A percentile compares a stretch with the other conserved stretches of the same genome.
These are phyloP conservation scores for Emergomyces pasteurianus DNA, from an alignment of 2,329 filamentous ascomycete genomes.

Conservation along the genomic window DNA sequence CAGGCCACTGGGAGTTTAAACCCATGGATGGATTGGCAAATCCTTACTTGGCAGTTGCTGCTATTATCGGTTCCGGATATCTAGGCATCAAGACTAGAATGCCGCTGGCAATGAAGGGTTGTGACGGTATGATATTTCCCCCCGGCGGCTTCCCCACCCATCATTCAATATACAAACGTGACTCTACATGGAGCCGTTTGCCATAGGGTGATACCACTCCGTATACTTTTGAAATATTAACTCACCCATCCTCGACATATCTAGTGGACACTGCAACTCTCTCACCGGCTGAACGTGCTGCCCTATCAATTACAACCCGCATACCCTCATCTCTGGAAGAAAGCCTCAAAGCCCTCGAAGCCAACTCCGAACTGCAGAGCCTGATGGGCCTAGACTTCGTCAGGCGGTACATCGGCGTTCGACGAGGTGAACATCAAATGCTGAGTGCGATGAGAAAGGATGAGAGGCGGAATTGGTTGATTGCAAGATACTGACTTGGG, in stretches of 20 bases:
- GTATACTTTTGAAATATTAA: constrained; percentile 2
- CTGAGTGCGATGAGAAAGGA: constrained; percentile 22
- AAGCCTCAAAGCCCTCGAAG: constrained; percentile 23
- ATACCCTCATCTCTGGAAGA: constrained; percentile 25
- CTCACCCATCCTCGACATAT: neutral
- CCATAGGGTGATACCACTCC: neutral
- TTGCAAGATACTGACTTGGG: constrained; percentile 25
- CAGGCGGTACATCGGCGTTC: constrained; percentile 20
- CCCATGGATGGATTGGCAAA: constrained; percentile 19
- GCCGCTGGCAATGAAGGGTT: constrained; percentile 4
- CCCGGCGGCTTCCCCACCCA: neutral
- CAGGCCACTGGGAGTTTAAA: constrained; percentile 17
- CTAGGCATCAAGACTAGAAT: constrained; percentile 4
- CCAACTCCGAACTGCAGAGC: constrained; percentile 17
- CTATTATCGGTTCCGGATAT: constrained; percentile 15
- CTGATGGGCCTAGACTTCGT: constrained; percentile 20
- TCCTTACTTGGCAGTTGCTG: constrained; percentile 16
- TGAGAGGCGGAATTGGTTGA: constrained; percentile 24
- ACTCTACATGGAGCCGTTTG: neutral
- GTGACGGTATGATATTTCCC: constrained; percentile 15
- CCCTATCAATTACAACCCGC: constrained; percentile 25
- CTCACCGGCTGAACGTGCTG: constrained; percentile 17
- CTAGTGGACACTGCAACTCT: constrained; percentile 25
- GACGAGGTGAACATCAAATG: constrained; percentile 22
- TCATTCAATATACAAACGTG: neutral